Conservation (phyloP, 805 yeast species). For the Teunomyces barrocoloradensis region DNA sequence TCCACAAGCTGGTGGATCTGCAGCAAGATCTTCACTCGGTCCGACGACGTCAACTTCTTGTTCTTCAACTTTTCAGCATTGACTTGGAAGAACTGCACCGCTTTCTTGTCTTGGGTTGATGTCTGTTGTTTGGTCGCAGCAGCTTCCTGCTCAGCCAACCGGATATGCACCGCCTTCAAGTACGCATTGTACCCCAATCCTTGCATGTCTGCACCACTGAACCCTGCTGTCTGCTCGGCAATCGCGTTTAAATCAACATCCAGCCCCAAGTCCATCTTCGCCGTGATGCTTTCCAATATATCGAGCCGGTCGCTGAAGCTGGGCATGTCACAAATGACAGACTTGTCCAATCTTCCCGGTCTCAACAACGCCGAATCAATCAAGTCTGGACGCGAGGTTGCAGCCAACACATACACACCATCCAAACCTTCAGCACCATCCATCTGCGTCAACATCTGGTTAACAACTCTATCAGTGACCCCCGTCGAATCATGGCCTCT, state of each 20-base stretch:
- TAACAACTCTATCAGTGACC: constrained; percentile 95
- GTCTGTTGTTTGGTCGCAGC: constrained; percentile 7
- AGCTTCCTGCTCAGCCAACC: constrained; percentile 49
- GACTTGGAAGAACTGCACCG: constrained; percentile 44
- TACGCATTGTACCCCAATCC: constrained; percentile 91
- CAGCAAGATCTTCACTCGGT: constrained; percentile 37
- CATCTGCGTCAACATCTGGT: constrained; percentile 96
- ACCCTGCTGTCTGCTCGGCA: constrained; percentile 67
- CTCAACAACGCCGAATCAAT: constrained; percentile 92
- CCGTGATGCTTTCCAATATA: constrained; percentile 58
- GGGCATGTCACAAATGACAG: constrained; percentile 89
- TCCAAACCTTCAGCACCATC: constrained; percentile 97
- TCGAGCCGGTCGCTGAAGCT: constrained; percentile 64
- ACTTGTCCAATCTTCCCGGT: constrained; percentile 94
- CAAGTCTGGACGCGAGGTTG: constrained; percentile 92
- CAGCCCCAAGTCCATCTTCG: constrained; percentile 55
- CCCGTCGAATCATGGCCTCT: constrained; percentile 98
- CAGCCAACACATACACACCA: constrained; percentile 95
- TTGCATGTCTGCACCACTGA: constrained; percentile 93
- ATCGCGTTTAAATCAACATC: constrained; percentile 52
- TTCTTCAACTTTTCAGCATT: constrained; percentile 26
- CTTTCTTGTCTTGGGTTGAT: constrained; percentile 9
- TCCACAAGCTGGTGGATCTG: constrained; percentile 41
- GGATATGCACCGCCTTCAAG: constrained; percentile 76
- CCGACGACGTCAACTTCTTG: constrained; percentile 33